These are phyloP conservation scores for Phylloporus sp. DNA, from an alignment of 768 basidiomycete genomes.

Conservation along the genomic window DNA sequence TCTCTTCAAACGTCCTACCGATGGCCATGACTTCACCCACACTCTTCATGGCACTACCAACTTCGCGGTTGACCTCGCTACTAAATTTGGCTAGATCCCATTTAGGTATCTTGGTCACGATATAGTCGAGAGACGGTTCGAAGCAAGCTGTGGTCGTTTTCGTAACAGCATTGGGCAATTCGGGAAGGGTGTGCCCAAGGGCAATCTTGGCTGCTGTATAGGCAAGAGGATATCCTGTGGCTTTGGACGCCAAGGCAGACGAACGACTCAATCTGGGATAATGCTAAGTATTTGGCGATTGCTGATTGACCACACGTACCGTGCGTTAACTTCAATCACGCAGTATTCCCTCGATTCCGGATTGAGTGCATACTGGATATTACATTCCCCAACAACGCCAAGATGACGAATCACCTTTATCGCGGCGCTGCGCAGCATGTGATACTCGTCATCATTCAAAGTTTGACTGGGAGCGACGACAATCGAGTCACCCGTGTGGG, in stretches of 20 bases:
- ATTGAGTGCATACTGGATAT: slow-evolving; percentile 98
- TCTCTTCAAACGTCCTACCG: slow-evolving; percentile 98
- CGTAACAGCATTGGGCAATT: slow-evolving; percentile 97
- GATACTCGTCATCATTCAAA: slow-evolving; percentile 95
- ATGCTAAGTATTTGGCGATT: neutral
- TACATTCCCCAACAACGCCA: slow-evolving; percentile 91
- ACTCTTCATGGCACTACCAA: slow-evolving; percentile 98
- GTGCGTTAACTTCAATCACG: slow-evolving; percentile 97
- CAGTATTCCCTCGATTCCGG: slow-evolving; percentile 91
- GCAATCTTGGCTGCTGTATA: slow-evolving; percentile 99
- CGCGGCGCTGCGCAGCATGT: slow-evolving; percentile 97
- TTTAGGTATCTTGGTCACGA: slow-evolving; percentile 99
- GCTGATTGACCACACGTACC: slow-evolving; percentile 36
- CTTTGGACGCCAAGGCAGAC: slow-evolving; percentile 95
- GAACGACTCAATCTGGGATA: slow-evolving; percentile 67
- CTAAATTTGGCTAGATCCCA: slow-evolving; percentile 99
- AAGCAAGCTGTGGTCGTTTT: slow-evolving; percentile 99
- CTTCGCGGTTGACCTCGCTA: slow-evolving; percentile 85
- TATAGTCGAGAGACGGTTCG: slow-evolving; percentile 97
- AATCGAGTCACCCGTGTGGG: slow-evolving; percentile 98
- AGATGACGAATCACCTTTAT: slow-evolving; percentile 93
- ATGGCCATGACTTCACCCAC: slow-evolving; percentile 99
- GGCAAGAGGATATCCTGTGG: slow-evolving; percentile 97
- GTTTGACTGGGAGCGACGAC: slow-evolving; percentile 99
- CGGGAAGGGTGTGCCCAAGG: slow-evolving; percentile 94